These are phyloP conservation scores for Verruconis gallopava DNA, from an alignment of 2,329 filamentous ascomycete species.

Conservation along the genomic window DNA sequence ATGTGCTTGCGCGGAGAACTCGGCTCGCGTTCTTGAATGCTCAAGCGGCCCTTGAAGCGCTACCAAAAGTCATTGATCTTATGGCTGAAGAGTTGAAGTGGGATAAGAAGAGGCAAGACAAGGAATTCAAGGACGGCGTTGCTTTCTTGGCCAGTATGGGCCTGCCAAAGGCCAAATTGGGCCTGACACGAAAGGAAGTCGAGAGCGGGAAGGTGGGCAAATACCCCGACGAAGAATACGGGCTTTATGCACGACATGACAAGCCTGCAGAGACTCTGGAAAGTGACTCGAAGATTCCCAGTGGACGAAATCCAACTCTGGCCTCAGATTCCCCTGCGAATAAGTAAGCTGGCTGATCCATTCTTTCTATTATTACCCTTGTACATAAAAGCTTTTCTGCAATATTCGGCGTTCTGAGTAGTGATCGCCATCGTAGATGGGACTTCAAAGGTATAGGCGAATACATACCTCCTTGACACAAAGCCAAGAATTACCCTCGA, in stretches of 20 bases:
- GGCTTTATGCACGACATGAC: conserved; percentile 38
- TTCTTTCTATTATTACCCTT: no score
- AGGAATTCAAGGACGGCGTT: conserved; percentile 66
- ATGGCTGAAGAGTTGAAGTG: conserved; percentile 78
- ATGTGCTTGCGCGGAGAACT: conserved; percentile 75
- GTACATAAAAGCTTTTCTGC: no score
- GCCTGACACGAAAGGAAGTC: conserved; percentile 43
- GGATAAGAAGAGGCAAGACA: conserved; percentile 57
- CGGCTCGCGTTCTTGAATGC: conserved; percentile 83
- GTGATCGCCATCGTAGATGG: no score
- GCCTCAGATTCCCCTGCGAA: conserved; percentile 33
- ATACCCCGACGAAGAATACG: conserved; percentile 33
- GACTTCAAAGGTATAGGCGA: no score
- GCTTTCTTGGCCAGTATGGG: conserved; percentile 49
- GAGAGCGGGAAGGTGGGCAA: conserved; percentile 41
- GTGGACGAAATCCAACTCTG: conserved; percentile 33
- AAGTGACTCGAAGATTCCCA: conserved; percentile 33
- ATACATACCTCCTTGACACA: no score
- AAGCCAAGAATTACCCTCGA: no score
- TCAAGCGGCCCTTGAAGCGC: conserved; percentile 74
- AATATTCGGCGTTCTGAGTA: no score
- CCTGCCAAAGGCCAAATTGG: conserved; percentile 42
- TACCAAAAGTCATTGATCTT: conserved; percentile 76
- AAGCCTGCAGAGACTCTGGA: conserved; percentile 40
- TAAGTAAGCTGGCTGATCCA: no score